Percentiles rank a stretch among this genome's conserved stretches.
Evolutionary conservation across 805 yeast species (phyloP).

Genomic region (Saturnispora dispora): DNA sequence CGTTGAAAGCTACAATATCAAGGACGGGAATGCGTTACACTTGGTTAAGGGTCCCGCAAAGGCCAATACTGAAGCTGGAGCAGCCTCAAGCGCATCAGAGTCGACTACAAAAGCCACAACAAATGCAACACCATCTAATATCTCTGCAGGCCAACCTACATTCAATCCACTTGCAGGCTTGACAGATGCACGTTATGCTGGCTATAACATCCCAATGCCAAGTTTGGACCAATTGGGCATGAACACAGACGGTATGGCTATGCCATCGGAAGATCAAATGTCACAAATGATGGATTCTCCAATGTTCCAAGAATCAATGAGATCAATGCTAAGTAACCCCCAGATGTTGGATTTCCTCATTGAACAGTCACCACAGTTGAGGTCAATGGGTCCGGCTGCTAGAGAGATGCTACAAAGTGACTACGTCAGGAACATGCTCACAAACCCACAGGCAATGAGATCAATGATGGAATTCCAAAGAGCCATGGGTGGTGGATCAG

Average conservation of each 20-base stretch:
- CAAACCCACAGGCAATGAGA: conserved; percentile 81
- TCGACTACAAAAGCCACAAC: conserved; percentile 19
- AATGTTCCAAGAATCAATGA: conserved; percentile 70
- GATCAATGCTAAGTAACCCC: conserved; percentile 76
- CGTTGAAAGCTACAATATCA: conserved; percentile 67
- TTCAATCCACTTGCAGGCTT: conserved; percentile 86
- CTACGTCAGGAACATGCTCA: conserved; percentile 64
- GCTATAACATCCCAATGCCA: conserved; percentile 75
- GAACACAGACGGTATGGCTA: conserved; percentile 87
- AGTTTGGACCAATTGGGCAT: conserved; percentile 49
- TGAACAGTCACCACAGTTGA: conserved; percentile 73
- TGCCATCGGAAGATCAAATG: conserved; percentile 72
- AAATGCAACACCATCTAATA: conserved; percentile 32
- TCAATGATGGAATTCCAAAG: conserved; percentile 71
- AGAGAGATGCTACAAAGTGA: conserved; percentile 81
- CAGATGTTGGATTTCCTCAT: conserved; percentile 80
- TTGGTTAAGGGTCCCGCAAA: conserved; percentile 70
- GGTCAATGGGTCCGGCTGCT: conserved; percentile 83
- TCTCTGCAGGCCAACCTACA: conserved; percentile 82
- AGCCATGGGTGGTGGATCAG: conserved; percentile 30
- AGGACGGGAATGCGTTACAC: conserved; percentile 81
- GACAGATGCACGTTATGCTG: conserved; percentile 95
- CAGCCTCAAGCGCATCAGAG: conserved; percentile 15
- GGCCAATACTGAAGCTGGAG: conserved; percentile 14
- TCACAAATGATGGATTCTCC: conserved; percentile 73